Evolutionary conservation across 1,284 basidiomycete genomes (phyloP), one percentile per base, ranked within the genome.

Genomic region (Pholiota adiposa): DNA sequence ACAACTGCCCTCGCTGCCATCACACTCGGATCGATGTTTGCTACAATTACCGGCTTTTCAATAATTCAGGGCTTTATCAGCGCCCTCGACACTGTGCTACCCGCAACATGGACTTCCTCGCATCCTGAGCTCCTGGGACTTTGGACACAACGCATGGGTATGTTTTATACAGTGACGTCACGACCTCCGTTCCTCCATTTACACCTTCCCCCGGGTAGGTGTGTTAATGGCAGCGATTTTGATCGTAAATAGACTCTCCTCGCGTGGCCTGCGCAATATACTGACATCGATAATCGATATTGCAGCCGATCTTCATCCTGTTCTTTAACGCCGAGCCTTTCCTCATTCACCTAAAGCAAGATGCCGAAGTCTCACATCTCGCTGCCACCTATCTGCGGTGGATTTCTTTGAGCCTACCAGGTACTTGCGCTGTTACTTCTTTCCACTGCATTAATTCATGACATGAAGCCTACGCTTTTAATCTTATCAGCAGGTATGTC

Each of bases 101-200:
- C 95, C 0, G 84, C 90, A 21, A 93, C 94, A 1, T 97, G 94
- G 91, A 95, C 94, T 0, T 93, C 92, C 7, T 74, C 84, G 1
- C 84, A 92, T 34, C 94, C 94, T 0, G 79, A 88, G 11, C 80
- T 94, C 1, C 94, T 97, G 21, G 94, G 95, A 4, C 79, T 97
- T 0, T 96, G 94, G 94, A 80, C 92, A 7, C 93, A 96, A 72
- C 80, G 95, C 64, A 94, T 94, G 90, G 74, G 87, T 89, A 62
- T 55, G 85, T 75, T 44, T 36, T 18, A 31, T 49, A 16, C 44
- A 46, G 12, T 46, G 44, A 27, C 44, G 23, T 46, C 23, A 46
- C 16, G 14, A 14, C 21, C 11, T 27, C 8, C 2, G 21, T 25
- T 27, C 40, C 19, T 21, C 1, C 2, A 27, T 46, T 53, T 11